Percentiles rank a stretch among this genome's conserved stretches.
phyloP scores from a whole-genome alignment of 345 rosid species.

The Aegle marmelos region DNA sequence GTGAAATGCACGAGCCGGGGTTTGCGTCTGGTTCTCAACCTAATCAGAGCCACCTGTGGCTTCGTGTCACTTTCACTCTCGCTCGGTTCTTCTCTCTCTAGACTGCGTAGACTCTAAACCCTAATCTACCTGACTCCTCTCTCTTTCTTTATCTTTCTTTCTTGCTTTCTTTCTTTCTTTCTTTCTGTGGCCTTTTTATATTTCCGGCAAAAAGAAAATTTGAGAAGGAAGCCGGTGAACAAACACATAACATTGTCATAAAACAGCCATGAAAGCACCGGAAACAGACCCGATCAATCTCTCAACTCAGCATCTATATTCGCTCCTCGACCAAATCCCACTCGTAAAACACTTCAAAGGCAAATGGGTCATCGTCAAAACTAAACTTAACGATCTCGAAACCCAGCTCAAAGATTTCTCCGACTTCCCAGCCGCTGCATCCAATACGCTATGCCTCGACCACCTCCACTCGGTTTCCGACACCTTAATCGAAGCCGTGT shows the following conservation, averaged over 20 bases:
- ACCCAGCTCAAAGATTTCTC: slow-evolving; percentile 62
- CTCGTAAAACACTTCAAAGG: slow-evolving; percentile 51
- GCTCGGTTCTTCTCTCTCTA: not conserved
- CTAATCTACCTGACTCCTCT: not conserved
- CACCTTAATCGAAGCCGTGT: slow-evolving; percentile 52
- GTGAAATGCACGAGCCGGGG: not conserved
- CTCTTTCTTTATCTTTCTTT: not conserved
- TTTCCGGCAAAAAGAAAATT: not conserved
- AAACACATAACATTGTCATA: no score
- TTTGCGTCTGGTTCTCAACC: slow-evolving; percentile 8
- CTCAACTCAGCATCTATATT: slow-evolving; percentile 31
- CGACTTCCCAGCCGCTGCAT: slow-evolving; percentile 42
- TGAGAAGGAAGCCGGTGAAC: not conserved
- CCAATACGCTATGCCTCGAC: slow-evolving; percentile 53
- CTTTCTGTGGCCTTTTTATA: no score
- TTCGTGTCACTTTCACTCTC: not conserved
- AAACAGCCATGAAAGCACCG: slow-evolving; percentile 49
- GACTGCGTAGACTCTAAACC: not conserved
- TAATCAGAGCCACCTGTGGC: not conserved
- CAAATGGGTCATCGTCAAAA: slow-evolving; percentile 66
- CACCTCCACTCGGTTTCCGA: slow-evolving; percentile 46
- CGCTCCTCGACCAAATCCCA: slow-evolving; percentile 47
- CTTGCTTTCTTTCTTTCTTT: no score
- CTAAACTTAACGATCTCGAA: slow-evolving; percentile 61
- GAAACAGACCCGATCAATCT: slow-evolving; percentile 37